Conservation (phyloP, 2,329 filamentous ascomycete species). For the Arachnomyces sp. region DNA sequence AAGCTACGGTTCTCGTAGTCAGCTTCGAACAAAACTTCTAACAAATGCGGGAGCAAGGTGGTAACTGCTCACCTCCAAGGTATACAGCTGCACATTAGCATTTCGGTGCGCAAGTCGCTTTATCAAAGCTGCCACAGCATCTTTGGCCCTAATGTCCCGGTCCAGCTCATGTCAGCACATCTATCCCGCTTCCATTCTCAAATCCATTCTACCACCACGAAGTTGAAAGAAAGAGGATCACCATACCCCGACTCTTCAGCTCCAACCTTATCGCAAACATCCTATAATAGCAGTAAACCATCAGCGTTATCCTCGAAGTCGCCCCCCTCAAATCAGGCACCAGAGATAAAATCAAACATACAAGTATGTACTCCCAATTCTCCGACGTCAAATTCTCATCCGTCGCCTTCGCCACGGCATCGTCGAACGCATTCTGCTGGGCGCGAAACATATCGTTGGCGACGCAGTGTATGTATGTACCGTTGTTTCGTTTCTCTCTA, state of each 20-base stretch:
- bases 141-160: conserved; percentile 52
- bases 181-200: not conserved
- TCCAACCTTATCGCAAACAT: conserved; percentile 54
- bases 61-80: conserved; percentile 62
- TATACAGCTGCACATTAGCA: conserved; percentile 93
- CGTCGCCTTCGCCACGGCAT: conserved; percentile 73
- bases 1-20: conserved; percentile 45
- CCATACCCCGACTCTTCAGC: conserved; percentile 42
- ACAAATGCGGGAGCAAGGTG: not conserved
- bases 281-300: conserved; percentile 29
- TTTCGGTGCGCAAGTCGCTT: conserved; percentile 88
- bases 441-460: conserved; percentile 59
- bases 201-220: not conserved
- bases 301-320: conserved; percentile 7
- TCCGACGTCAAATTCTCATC: conserved; percentile 94
- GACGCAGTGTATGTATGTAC: too few relatives aligned
- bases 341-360: conserved; percentile 20
- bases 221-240: not conserved
- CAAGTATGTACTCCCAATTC: conserved; percentile 65
- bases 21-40: conserved; percentile 3
- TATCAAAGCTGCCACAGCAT: conserved; percentile 83
- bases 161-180: not conserved
- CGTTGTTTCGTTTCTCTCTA: too few relatives aligned
- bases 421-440: conserved; percentile 62
- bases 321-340: conserved; percentile 1